These are phyloP conservation scores for Meyerozyma guilliermondii DNA, from an alignment of 1,139 yeast species.

Conservation along the genomic window DNA sequence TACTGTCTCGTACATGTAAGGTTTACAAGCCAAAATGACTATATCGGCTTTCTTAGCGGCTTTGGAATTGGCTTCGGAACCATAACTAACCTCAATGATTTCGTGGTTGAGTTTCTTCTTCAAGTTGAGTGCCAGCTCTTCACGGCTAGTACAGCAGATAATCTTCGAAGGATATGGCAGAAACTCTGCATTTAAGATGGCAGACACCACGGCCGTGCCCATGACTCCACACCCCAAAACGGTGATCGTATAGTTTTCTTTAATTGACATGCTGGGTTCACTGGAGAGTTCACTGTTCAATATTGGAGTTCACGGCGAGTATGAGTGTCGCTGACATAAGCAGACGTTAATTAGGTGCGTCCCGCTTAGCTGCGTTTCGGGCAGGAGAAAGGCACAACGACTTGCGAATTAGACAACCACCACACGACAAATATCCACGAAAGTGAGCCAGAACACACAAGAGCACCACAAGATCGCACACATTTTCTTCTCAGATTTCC, in stretches of 20 bases:
- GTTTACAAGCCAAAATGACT: constrained; percentile 81
- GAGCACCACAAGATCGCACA: neutral
- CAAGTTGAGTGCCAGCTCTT: constrained; percentile 41
- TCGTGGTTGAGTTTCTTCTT: constrained; percentile 44
- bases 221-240: constrained; percentile 92
- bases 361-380: neutral
- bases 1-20: constrained; percentile 66
- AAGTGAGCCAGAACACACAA: neutral
- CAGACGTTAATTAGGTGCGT: neutral
- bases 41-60: constrained; percentile 66
- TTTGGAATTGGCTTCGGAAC: constrained; percentile 43
- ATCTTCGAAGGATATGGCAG: constrained; percentile 66
- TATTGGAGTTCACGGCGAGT: neutral
- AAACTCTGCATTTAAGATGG: constrained; percentile 50
- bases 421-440: neutral
- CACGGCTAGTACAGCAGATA: constrained; percentile 69
- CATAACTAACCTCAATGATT: constrained; percentile 45
- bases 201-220: constrained; percentile 93
- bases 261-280: neutral
- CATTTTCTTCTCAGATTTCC: neutral
- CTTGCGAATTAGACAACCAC: neutral
- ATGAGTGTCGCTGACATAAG: neutral
- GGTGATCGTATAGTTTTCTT: constrained; percentile 56
- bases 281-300: neutral
- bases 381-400: neutral